Percentiles rank a stretch among this genome's conserved stretches.
Evolutionary conservation across 2,329 filamentous ascomycete species (phyloP).

Genomic region (Coniochaeta sp.): DNA sequence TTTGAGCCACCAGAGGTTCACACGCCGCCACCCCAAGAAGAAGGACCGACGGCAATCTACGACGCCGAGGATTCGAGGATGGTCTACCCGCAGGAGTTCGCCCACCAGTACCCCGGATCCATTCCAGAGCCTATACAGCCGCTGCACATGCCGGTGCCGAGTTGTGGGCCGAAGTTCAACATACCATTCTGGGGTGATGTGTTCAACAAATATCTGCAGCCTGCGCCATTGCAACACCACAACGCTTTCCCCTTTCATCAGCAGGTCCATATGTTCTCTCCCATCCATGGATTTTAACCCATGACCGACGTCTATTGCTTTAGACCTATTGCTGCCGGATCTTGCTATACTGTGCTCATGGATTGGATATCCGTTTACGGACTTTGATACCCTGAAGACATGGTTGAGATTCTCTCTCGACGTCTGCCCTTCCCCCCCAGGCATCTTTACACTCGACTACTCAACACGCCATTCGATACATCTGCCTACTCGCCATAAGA

Average conservation of each 20-base stretch:
- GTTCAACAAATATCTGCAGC: slow-evolving; percentile 39
- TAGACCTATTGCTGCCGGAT: not conserved
- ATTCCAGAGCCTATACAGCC: slow-evolving; percentile 28
- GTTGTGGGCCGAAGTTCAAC: slow-evolving; percentile 38
- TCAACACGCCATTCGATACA: not conserved
- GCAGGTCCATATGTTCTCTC: slow-evolving; percentile 42
- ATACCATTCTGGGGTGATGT: slow-evolving; percentile 40
- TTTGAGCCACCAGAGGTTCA: slow-evolving; percentile 30
- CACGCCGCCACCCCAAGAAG: slow-evolving; percentile 24
- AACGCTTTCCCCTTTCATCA: slow-evolving; percentile 44
- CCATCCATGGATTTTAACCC: slow-evolving; percentile 43
- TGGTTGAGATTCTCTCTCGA: not conserved
- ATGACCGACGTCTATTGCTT: not conserved
- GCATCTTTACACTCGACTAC: not conserved
- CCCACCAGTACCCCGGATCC: slow-evolving; percentile 36
- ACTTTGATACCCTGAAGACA: not conserved
- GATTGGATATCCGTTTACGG: not conserved
- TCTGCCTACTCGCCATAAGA: not conserved
- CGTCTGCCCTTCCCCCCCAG: not conserved
- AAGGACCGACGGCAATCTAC: slow-evolving; percentile 27
- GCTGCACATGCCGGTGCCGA: slow-evolving; percentile 18
- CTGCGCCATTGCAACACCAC: slow-evolving; percentile 34
- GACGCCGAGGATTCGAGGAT: slow-evolving; percentile 37
- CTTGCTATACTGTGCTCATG: not conserved
- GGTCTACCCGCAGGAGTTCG: slow-evolving; percentile 37